Base-by-base conservation (phyloP, 495 filamentous ascomycete species). In the Hypoxylon perforatum region DNA sequence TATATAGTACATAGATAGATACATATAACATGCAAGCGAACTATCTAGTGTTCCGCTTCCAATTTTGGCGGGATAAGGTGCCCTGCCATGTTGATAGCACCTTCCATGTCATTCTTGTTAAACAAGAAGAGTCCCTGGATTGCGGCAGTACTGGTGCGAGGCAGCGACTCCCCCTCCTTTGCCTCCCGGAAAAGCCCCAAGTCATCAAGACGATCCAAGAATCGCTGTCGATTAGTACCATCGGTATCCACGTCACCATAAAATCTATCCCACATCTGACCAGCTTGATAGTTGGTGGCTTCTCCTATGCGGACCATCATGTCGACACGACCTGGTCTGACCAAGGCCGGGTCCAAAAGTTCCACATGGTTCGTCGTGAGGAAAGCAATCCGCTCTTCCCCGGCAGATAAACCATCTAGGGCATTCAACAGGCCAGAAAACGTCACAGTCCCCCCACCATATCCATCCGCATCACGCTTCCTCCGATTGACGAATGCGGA, bases 361-460 rank as follows among this genome's bases (percentile, higher is more conserved):
- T 96, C 92, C 25, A 96, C 86, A 63, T 97, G 92, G 66, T 99
- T 99, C 18, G 95, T 99, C 4, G 95, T 99, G 50, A 99, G 84
- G 75, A 99, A 95, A 14, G 96, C 86, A 53, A 99, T 89, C 14
- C 95, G 85, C 76, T 98, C 93, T 70, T 99, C 95, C 2, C 92
- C 92, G 59, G 94, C 96, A n/a, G 94, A 93, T 7, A 97, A 89
- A 0, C 95, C 95, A 66, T 99, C 95, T 12, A 99, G 79, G 0
- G 96, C 93, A 77, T 99, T 99, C 59, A 99, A 77, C 50, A 99
- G 74, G 0, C 95, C 95, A 0, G 95, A 97, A 73, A 97, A 97
- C 0, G 95, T 99, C 45, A 99, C 95, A 21, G 93, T 97, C 4
- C 89, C 89, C 30, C 95, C 93, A 21, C 85, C 83, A 70, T 97